Conservation (phyloP, 768 basidiomycete species). For the Lyophyllum shimeji region DNA sequence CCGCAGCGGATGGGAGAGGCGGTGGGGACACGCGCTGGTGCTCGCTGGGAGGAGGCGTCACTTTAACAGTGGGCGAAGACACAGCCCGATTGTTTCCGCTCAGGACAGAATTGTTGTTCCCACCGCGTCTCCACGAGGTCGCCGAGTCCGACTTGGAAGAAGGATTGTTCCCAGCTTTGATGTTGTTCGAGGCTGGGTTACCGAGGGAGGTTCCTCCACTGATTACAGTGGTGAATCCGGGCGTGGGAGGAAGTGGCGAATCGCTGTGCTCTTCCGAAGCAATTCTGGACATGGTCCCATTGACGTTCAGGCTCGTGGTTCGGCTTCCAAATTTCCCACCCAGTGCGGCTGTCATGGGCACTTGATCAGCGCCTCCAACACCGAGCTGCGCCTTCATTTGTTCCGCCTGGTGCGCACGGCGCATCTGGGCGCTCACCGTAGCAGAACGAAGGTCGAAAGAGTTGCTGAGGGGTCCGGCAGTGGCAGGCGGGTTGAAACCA, state of each 20-base stretch:
- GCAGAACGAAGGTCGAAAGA: constrained; percentile 66
- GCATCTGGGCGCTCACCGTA: constrained; percentile 54
- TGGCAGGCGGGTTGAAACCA: constrained; percentile 57
- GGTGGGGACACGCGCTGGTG: constrained; percentile 50
- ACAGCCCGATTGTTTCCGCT: constrained; percentile 57
- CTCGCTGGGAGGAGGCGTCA: constrained; percentile 73
- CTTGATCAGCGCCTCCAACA: constrained; percentile 51
- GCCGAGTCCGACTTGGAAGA: constrained; percentile 84
- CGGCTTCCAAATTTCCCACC: constrained; percentile 78
- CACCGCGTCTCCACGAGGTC: constrained; percentile 79
- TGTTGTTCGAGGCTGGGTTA: constrained; percentile 41
- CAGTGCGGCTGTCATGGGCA: constrained; percentile 80
- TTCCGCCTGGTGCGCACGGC: constrained; percentile 70
- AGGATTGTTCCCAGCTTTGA: constrained; percentile 25
- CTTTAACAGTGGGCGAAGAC: constrained; percentile 66
- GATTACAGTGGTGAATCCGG: constrained; percentile 64
- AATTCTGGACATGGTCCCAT: constrained; percentile 29
- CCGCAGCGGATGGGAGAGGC: constrained; percentile 43
- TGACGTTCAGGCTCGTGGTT: constrained; percentile 41
- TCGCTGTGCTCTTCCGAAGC: constrained; percentile 43
- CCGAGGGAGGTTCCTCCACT: constrained; percentile 75
- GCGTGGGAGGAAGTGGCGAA: constrained; percentile 50
- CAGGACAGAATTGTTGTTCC: constrained; percentile 69
- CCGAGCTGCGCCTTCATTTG: constrained; percentile 62
- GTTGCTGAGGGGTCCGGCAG: constrained; percentile 67